Evolutionary conservation across 78 protist genomes (phyloP), one percentile per base, ranked within the genome.

Genomic region (Creolimax fragrantissima): DNA sequence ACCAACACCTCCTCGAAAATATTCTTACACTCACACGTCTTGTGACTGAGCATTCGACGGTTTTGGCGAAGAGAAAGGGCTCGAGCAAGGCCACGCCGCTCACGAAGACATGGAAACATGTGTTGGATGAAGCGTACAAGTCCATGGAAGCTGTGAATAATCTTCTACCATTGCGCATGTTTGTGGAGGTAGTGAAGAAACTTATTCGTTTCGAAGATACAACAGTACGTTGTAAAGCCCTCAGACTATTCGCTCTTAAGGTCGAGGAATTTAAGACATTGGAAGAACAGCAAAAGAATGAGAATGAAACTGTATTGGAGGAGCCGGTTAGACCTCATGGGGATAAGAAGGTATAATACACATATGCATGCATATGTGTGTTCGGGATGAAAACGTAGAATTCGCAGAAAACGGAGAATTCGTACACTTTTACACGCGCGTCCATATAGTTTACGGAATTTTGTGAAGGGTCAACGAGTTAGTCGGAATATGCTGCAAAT

Each of bases 211-310:
- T 91, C 44, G 3, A 43, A n/a, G 93, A 93, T 83, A 43, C 58
- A n/a, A 44, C 85, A 37, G 89, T 93, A 35, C 96, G 94, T 43
- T 94, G 94, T 81, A 81, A 92, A 37, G 67, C 93, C 43, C 42
- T 94, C 41, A 91, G 81, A 35, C 47, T 94, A 44, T 91, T 94
- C 11, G 89, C 89, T 4, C 7, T 17, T 0, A 58, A 58, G 74
- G 92, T 89, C 45, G 93, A 94, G 35, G 92, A 94, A 92, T 89
- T 94, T 44, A 91, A 89, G 41, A 42, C 74, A 58, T 24, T 58
- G 39, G 74, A 58, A 24, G 74, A 32, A 32, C 74, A 58, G 74
- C 11, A 17, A 32, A 58, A 58, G 74, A 24, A 58, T 24, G 74
- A 58, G 74, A 58, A 58, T 24, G 74, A 58, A 58, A 17, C 24